These are phyloP conservation scores for Tetrapisispora phaffii DNA, from an alignment of 805 yeast genomes.

Conservation along the genomic window DNA sequence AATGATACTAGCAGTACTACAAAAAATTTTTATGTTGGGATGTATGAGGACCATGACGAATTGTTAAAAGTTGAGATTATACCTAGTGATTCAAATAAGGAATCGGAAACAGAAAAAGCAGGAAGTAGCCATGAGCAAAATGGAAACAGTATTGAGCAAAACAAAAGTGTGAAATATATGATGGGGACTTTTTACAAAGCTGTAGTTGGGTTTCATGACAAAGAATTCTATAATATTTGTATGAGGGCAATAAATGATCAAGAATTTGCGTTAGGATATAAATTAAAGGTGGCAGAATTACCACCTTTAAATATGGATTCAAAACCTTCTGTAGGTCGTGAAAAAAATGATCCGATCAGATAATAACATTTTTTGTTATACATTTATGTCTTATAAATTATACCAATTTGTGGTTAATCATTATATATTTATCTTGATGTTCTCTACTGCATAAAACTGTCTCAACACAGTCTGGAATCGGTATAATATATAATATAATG, in stretches of 20 bases:
- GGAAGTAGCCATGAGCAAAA: constrained; percentile 3
- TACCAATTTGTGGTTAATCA: too few species aligned
- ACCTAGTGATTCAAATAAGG: background rate
- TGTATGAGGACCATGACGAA: constrained; percentile 24
- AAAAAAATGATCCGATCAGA: background rate
- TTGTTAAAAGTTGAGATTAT: background rate
- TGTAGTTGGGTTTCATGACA: constrained; percentile 27
- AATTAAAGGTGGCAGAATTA: constrained; percentile 15
- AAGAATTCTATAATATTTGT: constrained; percentile 22
- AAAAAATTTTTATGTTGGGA: constrained; percentile 30
- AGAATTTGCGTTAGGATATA: constrained; percentile 25
- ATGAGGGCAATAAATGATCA: constrained; percentile 19
- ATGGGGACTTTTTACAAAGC: constrained; percentile 25
- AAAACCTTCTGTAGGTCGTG: background rate
- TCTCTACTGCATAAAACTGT: too few species aligned
- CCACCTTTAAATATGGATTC: constrained; percentile 20
- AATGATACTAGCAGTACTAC: constrained; percentile 15
- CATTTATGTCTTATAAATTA: too few species aligned
- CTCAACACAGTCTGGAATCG: background rate
- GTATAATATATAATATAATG: background rate
- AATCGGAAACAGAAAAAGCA: constrained; percentile 7
- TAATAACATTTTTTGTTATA: too few species aligned
- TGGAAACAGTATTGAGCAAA: constrained; percentile 3
- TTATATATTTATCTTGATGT: too few species aligned
- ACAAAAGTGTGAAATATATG: constrained; percentile 11